These are phyloP conservation scores for Gracilaria domingensis DNA, from an alignment of 23 red algal genomes.

Conservation along the genomic window DNA sequence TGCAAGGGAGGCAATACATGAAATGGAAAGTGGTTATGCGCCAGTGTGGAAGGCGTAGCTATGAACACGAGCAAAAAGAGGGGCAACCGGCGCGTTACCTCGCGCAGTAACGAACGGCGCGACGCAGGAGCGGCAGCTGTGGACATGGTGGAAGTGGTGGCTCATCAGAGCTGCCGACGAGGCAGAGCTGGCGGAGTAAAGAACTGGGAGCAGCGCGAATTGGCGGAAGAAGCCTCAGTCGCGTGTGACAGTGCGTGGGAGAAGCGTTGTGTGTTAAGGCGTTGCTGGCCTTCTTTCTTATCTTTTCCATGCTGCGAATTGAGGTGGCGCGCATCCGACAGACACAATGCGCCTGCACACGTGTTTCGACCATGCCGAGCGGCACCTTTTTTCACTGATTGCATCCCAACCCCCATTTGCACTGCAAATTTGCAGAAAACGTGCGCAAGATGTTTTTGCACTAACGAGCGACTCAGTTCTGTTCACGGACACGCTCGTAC, in stretches of 20 bases:
- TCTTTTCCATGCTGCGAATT: not conserved
- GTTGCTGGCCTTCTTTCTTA: not conserved
- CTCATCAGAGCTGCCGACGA: slow-evolving; percentile 1
- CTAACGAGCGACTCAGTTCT: not conserved
- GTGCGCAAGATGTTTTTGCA: too few species aligned
- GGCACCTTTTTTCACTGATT: not conserved
- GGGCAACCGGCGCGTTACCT: slow-evolving; percentile 30
- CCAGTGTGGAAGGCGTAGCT: slow-evolving; percentile 16
- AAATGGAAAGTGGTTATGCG: slow-evolving; percentile 30
- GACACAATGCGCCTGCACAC: not conserved
- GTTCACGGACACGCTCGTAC: too few species aligned
- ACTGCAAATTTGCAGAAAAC: not conserved
- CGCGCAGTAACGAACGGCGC: slow-evolving; percentile 30
- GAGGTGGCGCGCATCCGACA: not conserved
- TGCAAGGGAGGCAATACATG: not conserved
- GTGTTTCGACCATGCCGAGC: not conserved
- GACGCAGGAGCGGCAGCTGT: slow-evolving; percentile 39
- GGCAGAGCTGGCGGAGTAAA: not conserved
- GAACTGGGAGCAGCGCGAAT: not conserved
- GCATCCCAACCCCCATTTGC: not conserved
- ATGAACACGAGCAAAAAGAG: slow-evolving; percentile 24
- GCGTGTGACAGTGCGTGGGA: not conserved
- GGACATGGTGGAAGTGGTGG: slow-evolving; percentile 9
- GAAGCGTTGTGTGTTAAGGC: not conserved
- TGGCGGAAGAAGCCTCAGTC: not conserved